Conservation (phyloP, 192 early-diverging fungal species). For the Phycomyces nitens region DNA sequence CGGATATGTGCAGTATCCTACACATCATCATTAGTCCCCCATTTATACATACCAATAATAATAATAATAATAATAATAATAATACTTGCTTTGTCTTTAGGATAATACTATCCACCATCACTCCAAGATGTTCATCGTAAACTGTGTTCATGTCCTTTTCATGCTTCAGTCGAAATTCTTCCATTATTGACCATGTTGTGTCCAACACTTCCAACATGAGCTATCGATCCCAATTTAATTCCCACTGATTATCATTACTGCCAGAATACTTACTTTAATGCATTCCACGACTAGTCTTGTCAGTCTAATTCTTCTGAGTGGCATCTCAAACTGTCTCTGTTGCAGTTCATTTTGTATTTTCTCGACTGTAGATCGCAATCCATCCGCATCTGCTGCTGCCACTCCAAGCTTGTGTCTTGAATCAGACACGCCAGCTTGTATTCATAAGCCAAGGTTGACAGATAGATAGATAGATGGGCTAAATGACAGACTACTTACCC, state of each 20-base stretch:
- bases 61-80: neutral
- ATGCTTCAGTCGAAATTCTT: neutral
- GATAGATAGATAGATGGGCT: neutral
- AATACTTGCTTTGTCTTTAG: constrained; percentile 7
- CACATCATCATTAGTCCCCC: neutral
- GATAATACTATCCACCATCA: neutral
- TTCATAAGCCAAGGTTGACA: too few species aligned
- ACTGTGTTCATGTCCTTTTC: neutral
- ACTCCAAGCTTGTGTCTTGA: neutral
- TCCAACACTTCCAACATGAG: neutral
- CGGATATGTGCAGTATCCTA: constrained; percentile 3
- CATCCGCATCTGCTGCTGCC: neutral
- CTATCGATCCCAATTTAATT: neutral
- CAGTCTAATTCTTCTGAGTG: neutral
- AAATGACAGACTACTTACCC: too few species aligned
- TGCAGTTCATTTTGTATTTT: neutral
- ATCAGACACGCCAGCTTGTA: neutral
- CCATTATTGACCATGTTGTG: constrained; percentile 3
- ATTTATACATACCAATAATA: neutral
- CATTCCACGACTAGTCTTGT: neutral
- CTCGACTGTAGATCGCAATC: neutral
- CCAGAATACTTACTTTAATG: neutral
- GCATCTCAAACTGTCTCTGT: neutral
- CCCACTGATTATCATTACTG: neutral
- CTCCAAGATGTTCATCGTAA: neutral